phyloP scores from a whole-genome alignment of 805 yeast species.

The Millerago galiae region DNA sequence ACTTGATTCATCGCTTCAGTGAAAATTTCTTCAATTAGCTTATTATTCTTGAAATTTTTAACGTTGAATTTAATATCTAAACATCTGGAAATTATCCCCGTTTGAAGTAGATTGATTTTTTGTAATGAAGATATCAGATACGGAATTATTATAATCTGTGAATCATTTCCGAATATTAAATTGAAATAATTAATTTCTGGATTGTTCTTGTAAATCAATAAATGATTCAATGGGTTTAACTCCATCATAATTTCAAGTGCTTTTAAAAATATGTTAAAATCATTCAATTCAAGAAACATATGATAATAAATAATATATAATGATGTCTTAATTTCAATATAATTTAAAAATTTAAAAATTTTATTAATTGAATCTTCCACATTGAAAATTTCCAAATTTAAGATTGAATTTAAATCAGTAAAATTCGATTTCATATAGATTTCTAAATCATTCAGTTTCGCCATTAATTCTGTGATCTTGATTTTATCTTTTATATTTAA shows the following conservation, averaged over 20 bases:
- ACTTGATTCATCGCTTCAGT: constrained; percentile 23
- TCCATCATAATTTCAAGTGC: constrained; percentile 18
- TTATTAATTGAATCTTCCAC: constrained; percentile 18
- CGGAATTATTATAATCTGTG: constrained; percentile 21
- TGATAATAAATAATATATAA: constrained; percentile 22
- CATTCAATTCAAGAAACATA: constrained; percentile 15
- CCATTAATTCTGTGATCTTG: constrained; percentile 14
- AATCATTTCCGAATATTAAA: constrained; percentile 18
- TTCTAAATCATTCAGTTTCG: constrained; percentile 37
- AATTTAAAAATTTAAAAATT: constrained; percentile 22
- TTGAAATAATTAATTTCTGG: constrained; percentile 22
- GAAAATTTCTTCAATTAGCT: constrained; percentile 15
- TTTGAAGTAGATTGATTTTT: constrained; percentile 15
- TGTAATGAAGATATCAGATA: constrained; percentile 15
- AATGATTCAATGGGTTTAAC: constrained; percentile 19
- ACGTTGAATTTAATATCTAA: constrained; percentile 23
- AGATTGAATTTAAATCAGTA: constrained; percentile 25
- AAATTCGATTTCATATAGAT: constrained; percentile 24
- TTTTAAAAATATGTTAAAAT: constrained; percentile 10
- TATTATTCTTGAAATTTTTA: constrained; percentile 3
- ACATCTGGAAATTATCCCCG: constrained; percentile 22
- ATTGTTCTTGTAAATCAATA: constrained; percentile 20
- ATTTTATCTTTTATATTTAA: constrained; percentile 30
- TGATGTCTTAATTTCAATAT: constrained; percentile 22
- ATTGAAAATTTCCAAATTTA: constrained; percentile 18